These are phyloP conservation scores for Arthrobotrys sphaeroides DNA, from an alignment of 2,329 filamentous ascomycete genomes.

Conservation along the genomic window DNA sequence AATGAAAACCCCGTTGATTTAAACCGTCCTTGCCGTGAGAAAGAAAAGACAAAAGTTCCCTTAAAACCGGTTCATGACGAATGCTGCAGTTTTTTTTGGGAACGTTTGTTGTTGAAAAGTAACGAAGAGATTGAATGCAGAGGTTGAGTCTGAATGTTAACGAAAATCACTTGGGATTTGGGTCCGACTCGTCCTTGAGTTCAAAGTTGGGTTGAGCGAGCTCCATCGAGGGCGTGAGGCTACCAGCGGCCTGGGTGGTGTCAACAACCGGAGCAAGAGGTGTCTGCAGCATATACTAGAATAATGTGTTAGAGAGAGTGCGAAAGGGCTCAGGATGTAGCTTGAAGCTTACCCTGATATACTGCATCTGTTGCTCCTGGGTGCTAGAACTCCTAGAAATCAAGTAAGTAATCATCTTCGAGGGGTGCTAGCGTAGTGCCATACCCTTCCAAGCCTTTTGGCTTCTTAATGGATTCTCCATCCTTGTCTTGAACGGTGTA, in stretches of 20 bases:
- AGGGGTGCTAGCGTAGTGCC: neutral
- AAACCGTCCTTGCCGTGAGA: neutral
- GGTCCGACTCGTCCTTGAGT: neutral
- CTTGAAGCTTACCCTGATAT: conserved; percentile 26
- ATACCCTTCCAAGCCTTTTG: conserved; percentile 42
- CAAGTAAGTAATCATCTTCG: neutral
- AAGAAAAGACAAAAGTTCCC: conserved; percentile 16
- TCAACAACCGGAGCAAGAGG: conserved; percentile 49
- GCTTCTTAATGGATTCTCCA: conserved; percentile 25
- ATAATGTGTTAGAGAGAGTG: neutral
- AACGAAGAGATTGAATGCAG: neutral
- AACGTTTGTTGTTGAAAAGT: neutral
- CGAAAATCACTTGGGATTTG: neutral
- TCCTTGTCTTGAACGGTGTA: conserved; percentile 22
- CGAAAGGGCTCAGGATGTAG: neutral
- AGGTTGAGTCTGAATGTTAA: neutral
- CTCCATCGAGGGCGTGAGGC: conserved; percentile 32
- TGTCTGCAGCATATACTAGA: conserved; percentile 52
- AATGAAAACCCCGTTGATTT: neutral
- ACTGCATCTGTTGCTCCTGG: conserved; percentile 51
- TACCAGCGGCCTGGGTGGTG: conserved; percentile 39
- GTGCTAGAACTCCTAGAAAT: conserved; percentile 11
- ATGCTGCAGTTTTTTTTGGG: no score
- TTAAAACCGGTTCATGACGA: neutral
- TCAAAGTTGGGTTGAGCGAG: conserved; percentile 19